These are phyloP conservation scores for Boletus barrowsii DNA, from an alignment of 768 basidiomycete genomes.

Conservation along the genomic window DNA sequence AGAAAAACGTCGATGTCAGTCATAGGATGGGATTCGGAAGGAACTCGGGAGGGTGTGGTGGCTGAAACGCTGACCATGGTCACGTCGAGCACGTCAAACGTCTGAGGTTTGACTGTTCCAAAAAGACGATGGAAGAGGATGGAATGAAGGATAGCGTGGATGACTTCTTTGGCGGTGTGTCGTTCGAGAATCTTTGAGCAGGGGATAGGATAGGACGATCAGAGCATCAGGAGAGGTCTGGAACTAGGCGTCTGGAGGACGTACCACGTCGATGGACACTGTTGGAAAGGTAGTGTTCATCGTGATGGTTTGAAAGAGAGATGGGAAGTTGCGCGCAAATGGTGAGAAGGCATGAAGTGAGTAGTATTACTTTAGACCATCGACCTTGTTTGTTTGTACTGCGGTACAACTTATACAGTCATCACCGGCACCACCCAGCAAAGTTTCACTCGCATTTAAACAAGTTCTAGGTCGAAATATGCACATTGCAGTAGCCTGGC, in stretches of 20 bases:
- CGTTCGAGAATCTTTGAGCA: constrained; percentile 63
- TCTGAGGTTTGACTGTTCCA: constrained; percentile 72
- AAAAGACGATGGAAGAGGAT: constrained; percentile 83
- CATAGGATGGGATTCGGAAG: no score
- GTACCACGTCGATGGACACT: constrained; percentile 31
- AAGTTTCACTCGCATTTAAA: no score
- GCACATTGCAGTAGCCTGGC: no score
- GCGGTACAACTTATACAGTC: no score
- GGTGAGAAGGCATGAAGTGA: no score
- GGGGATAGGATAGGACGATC: not conserved
- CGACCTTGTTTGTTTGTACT: no score
- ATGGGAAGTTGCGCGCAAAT: not conserved
- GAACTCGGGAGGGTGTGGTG: no score
- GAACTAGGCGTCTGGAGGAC: constrained; percentile 1
- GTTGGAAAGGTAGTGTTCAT: constrained; percentile 29
- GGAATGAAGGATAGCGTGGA: constrained; percentile 73
- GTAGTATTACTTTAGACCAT: no score
- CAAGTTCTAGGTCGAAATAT: no score
- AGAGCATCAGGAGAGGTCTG: not conserved
- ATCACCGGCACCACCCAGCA: no score
- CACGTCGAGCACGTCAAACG: constrained; percentile 77
- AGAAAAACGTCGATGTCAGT: not conserved
- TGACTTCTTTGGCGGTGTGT: constrained; percentile 66
- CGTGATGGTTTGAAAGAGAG: not conserved
- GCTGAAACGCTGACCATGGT: constrained; percentile 61